Base-by-base conservation (phyloP, 768 basidiomycete species). In the Leccinellum luteum region DNA sequence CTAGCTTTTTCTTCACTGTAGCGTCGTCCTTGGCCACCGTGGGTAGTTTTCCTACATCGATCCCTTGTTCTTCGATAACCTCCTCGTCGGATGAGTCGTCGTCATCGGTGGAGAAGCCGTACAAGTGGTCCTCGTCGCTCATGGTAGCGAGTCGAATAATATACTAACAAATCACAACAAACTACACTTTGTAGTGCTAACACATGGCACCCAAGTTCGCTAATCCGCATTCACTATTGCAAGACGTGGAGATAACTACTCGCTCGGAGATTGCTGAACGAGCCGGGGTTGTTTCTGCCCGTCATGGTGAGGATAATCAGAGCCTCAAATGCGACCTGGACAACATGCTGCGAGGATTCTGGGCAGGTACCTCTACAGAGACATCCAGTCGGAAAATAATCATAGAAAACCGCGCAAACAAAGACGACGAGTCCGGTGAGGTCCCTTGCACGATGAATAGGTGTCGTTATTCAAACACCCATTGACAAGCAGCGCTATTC, bases 21-120 rank as follows among this genome's bases (percentile, higher is more conserved):
- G 80, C 86, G 67, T 96, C 94, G 69, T 95, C 93, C 67, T 94
- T 95, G 25, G 90, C 89, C 25, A 94, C 77, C 0, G 91, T 94
- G 1, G 94, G 95, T 38, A 98, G 78, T 64, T 84, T 86, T 25
- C 68, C 75, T 27, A 94, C 75, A 60, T 94, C 88, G 44, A 94
- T 81, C 2, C 76, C 81, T 28, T 81, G 81, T 62, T 78, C 80
- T 52, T 77, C 79, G 25, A 74, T 72, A 13, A 82, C 81, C 59
- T 91, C 90, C 25, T 92, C 93, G 55, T 92, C 92, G 9, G 89
- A 91, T 32, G 88, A 87, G 55, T 83, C 82, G 52, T 86, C 84
- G 49, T 86, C 86, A 62, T 90, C 89, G 6, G 87, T 85, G 1
- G 89, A 88, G 69, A 92, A 90, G 13, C 89, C 90, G 59, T 85